phyloP scores from a whole-genome alignment of 1,284 basidiomycete species.

The Rhodotorula sp. region DNA sequence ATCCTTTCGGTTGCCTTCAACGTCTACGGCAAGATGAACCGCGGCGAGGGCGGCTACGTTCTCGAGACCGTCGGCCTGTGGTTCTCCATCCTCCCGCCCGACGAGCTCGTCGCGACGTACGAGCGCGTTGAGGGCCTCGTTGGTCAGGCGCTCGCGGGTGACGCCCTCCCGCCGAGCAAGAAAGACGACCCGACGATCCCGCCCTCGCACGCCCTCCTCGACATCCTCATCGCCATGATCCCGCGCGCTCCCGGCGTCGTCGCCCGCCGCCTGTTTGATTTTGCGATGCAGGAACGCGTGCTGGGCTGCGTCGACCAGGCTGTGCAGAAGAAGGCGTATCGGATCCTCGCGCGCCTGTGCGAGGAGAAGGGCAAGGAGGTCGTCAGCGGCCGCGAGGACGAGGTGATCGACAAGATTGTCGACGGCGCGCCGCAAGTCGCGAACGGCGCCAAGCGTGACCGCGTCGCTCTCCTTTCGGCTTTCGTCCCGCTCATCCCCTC shows the following conservation, averaged over 20 bases:
- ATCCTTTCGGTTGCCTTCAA: slow-evolving; percentile 96
- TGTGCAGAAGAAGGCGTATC: slow-evolving; percentile 94
- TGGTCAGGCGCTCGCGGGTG: slow-evolving; percentile 62
- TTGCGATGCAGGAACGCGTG: slow-evolving; percentile 62
- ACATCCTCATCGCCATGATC: slow-evolving; percentile 81
- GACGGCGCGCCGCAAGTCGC: slow-evolving; percentile 63
- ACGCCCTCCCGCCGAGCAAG: slow-evolving; percentile 18
- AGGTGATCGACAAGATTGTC: slow-evolving; percentile 56
- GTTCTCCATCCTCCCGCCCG: slow-evolving; percentile 64
- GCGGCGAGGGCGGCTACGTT: slow-evolving; percentile 75
- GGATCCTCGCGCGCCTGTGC: slow-evolving; percentile 72
- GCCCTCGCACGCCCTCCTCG: slow-evolving; percentile 73
- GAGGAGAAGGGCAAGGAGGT: slow-evolving; percentile 59
- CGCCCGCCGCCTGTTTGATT: slow-evolving; percentile 61
- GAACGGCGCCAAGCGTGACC: slow-evolving; percentile 88
- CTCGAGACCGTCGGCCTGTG: slow-evolving; percentile 62
- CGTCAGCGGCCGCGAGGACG: slow-evolving; percentile 54
- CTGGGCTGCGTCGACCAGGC: slow-evolving; percentile 74
- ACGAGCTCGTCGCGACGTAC: slow-evolving; percentile 74
- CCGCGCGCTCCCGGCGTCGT: slow-evolving; percentile 63
- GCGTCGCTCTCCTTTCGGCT: slow-evolving; percentile 70
- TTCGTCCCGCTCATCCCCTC: slow-evolving; percentile 71
- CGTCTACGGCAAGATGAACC: slow-evolving; percentile 80
- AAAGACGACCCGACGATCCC: slow-evolving; percentile 44
- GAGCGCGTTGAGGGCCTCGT: slow-evolving; percentile 74